Evolutionary conservation across 164 flowering plant genomes (phyloP).

Genomic region (Aristolochia fimbriata): DNA sequence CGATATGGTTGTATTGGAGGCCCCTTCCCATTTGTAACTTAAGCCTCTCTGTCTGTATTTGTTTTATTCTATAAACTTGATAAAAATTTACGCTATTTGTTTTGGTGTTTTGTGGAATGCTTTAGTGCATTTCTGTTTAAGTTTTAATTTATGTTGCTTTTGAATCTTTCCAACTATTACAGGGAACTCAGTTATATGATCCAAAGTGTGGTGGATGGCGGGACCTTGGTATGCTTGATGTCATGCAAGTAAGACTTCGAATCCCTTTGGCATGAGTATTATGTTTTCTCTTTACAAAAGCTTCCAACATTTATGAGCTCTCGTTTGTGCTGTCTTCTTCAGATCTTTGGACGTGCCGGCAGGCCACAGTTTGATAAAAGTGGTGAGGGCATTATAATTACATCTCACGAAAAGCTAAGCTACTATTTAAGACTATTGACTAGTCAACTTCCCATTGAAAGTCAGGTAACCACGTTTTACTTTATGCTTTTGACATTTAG

Average conservation of each 20-base stretch:
- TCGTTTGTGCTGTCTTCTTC: slow-evolving; percentile 2
- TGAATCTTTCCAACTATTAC: slow-evolving; percentile 11
- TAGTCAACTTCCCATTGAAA: slow-evolving; percentile 97
- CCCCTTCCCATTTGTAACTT: too few relatives aligned
- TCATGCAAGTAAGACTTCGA: slow-evolving; percentile 69
- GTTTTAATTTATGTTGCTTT: not conserved
- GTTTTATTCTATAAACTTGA: too few relatives aligned
- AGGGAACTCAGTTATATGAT: slow-evolving; percentile 99
- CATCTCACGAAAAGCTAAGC: slow-evolving; percentile 89
- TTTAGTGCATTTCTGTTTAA: not conserved
- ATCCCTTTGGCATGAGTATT: not conserved
- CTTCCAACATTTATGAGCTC: not conserved
- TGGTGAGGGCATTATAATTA: slow-evolving; percentile 98
- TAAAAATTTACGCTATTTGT: too few relatives aligned
- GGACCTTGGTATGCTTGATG: slow-evolving; percentile 99
- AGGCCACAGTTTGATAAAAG: slow-evolving; percentile 99
- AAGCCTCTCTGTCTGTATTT: too few relatives aligned
- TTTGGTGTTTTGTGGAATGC: not conserved
- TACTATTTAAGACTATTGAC: slow-evolving; percentile 82
- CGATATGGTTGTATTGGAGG: too few relatives aligned
- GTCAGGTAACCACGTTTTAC: slow-evolving; percentile 55
- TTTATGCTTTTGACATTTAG: not conserved
- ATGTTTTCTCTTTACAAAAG: not conserved
- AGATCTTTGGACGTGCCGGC: slow-evolving; percentile 99
- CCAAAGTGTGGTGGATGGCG: slow-evolving; percentile 99